Conservation (phyloP, 2,329 filamentous ascomycete species). For the Talaromyces sp. region DNA sequence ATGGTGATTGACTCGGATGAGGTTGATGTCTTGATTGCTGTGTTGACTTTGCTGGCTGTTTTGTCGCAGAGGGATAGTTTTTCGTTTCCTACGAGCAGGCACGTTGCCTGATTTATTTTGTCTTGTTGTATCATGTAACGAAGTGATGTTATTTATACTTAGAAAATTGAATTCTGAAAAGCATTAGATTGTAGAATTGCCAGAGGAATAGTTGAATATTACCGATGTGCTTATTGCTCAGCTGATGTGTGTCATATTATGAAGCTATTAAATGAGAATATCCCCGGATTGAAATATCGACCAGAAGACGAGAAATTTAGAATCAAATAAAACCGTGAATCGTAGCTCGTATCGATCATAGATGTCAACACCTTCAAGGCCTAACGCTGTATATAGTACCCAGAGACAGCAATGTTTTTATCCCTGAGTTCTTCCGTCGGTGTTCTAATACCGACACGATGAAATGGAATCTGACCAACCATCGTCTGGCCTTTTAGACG, state of each 20-base stretch:
- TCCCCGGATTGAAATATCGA: not conserved
- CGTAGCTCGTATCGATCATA: not conserved
- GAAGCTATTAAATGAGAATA: not conserved
- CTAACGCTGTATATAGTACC: slow-evolving; percentile 37
- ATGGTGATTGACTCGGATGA: slow-evolving; percentile 17
- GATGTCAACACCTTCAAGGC: not conserved
- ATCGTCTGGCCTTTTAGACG: slow-evolving; percentile 54
- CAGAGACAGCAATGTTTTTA: slow-evolving; percentile 36
- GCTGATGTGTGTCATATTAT: not conserved
- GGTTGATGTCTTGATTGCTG: slow-evolving; percentile 18
- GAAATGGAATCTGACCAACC: slow-evolving; percentile 60
- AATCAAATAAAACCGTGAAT: not conserved
- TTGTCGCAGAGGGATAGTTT: slow-evolving; percentile 19
- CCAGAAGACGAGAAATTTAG: not conserved
- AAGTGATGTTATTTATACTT: not conserved
- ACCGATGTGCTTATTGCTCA: not conserved
- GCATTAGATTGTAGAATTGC: not conserved
- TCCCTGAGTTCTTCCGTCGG: slow-evolving; percentile 47
- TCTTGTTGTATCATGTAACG: not conserved
- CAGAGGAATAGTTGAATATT: not conserved
- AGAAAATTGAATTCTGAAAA: not conserved
- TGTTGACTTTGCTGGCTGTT: slow-evolving; percentile 16
- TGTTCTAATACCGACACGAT: slow-evolving; percentile 59
- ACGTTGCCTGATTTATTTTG: slow-evolving; percentile 4
- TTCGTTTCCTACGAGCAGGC: slow-evolving; percentile 15